Evolutionary conservation across 768 basidiomycete species (phyloP).

Genomic region (Termitomyces eurrhizus): DNA sequence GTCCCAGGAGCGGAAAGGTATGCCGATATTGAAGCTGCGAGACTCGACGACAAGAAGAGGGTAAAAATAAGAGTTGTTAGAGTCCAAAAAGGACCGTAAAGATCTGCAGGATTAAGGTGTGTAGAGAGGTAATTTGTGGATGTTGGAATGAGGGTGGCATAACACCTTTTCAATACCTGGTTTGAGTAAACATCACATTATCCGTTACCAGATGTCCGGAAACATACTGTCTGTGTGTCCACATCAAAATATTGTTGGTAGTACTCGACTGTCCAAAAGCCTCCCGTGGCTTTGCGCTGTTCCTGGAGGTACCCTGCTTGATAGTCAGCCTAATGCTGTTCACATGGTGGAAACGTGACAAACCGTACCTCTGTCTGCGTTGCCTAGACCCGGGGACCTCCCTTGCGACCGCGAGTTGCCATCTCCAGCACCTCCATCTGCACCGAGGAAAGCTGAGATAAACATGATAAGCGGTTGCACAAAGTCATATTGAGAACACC

Average conservation of each 20-base stretch:
- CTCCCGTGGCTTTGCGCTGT: conserved; percentile 41
- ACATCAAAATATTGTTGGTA: conserved; percentile 89
- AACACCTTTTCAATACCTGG: conserved; percentile 71
- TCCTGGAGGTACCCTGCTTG: conserved; percentile 63
- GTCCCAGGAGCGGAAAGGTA: conserved; percentile 66
- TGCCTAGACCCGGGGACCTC: conserved; percentile 39
- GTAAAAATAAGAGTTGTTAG: conserved; percentile 92
- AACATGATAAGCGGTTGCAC: not conserved
- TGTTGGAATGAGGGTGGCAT: conserved; percentile 73
- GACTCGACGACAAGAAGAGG: conserved; percentile 90
- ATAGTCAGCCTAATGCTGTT: not conserved
- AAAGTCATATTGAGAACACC: conserved; percentile 9
- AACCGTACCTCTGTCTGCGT: conserved; percentile 47
- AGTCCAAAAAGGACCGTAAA: conserved; percentile 97
- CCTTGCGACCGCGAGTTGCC: conserved; percentile 23
- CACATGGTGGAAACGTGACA: not conserved
- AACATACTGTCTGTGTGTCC: conserved; percentile 67
- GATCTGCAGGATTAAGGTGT: conserved; percentile 65
- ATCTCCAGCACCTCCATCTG: conserved; percentile 29
- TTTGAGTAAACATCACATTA: not conserved
- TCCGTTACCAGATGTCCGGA: not conserved
- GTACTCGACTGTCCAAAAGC: conserved; percentile 81
- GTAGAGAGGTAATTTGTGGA: conserved; percentile 59
- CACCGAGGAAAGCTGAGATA: conserved; percentile 52
- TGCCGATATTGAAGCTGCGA: conserved; percentile 82